Percentiles rank a stretch among this genome's conserved stretches.
phyloP scores from a whole-genome alignment of 1,284 basidiomycete genomes.

The Malassezia sp. region DNA sequence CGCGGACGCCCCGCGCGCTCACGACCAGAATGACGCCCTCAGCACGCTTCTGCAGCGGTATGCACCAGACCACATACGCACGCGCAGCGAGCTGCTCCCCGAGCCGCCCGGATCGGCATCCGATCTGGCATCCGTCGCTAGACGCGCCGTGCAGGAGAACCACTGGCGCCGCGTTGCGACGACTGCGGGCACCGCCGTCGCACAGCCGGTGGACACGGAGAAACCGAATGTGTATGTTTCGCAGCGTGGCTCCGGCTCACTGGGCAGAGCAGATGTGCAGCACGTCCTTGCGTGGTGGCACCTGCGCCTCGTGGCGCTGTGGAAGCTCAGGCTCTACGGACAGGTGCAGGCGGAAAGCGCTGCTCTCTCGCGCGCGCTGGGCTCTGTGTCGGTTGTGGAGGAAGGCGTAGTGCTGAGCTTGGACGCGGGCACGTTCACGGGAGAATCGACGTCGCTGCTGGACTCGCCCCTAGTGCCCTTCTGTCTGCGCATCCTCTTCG shows the following conservation, averaged over 20 bases:
- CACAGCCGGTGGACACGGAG: not conserved
- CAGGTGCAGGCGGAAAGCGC: constrained; percentile 1
- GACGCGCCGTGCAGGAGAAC: not conserved
- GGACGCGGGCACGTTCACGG: not conserved
- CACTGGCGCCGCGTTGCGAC: constrained; percentile 6
- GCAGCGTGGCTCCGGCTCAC: not conserved
- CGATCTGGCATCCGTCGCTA: not conserved
- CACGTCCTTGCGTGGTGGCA: constrained; percentile 12
- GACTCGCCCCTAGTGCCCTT: not conserved
- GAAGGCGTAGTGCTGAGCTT: not conserved
- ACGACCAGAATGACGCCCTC: constrained; percentile 1
- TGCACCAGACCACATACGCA: not conserved
- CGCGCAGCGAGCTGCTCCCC: not conserved
- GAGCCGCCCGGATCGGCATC: not conserved
- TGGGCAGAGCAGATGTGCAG: not conserved
- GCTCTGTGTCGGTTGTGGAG: constrained; percentile 2
- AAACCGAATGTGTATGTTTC: too few relatives aligned
- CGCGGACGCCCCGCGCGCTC: not conserved
- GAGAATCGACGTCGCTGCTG: not conserved
- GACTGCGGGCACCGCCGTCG: not conserved
- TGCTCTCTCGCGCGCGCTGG: constrained; percentile 5
- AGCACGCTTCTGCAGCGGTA: constrained; percentile 1
- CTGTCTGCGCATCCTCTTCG: not conserved
- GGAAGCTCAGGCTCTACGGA: constrained; percentile 4
- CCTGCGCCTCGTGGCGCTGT: constrained; percentile 5